Base-by-base conservation (phyloP, 345 rosid genomes). In the Sisymbrium irio region DNA sequence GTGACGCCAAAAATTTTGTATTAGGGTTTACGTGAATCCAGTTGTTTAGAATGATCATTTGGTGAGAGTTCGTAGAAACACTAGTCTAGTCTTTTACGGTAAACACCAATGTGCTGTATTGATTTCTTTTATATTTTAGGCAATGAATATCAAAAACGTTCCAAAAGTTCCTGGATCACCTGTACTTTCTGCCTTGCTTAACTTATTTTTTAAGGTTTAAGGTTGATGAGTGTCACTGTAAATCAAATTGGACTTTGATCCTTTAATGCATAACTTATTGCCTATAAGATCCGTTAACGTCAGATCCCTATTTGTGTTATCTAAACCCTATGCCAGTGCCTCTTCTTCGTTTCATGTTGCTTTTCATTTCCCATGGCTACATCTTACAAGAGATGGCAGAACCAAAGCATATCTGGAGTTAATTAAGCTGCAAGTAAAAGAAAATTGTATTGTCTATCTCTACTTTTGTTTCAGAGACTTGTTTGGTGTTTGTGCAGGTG, bases 401-500 rank as follows among this genome's bases (percentile, higher is more conserved):
- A n/a, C n/a, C n/a, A n/a, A n/a, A n/a, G n/a, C n/a, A n/a, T n/a
- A n/a, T 14, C 7, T 1, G 1, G 15, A n/a, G 17, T 42, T 42
- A 2, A 19, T 47, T 47, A 11, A 17, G 42, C 42, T 57, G 28
- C 17, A 35, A 58, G 44, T 47, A 6, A 45, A 15, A 45, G 50
- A n/a, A 9, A 15, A 45, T 5, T 17, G 14, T 45, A 20, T 45
- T 15, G 50, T 15, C 10, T 15, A 15, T 44, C 49, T 44, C 49
- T 44, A 18, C 47, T n/a, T 42, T 42, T 42, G 47, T 42, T 54
- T 33, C 17, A 17, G 28, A 61, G 18, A 27, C 15, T 46, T 59
- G 54, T 7, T 67, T 73, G 46, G 41, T 72, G 44, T 20, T 47
- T 70, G 19, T 39, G 36, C 80, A 93, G 98, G 98, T 93, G 50